Base-by-base conservation (phyloP, 1,139 yeast species). In the Candida sp. region DNA sequence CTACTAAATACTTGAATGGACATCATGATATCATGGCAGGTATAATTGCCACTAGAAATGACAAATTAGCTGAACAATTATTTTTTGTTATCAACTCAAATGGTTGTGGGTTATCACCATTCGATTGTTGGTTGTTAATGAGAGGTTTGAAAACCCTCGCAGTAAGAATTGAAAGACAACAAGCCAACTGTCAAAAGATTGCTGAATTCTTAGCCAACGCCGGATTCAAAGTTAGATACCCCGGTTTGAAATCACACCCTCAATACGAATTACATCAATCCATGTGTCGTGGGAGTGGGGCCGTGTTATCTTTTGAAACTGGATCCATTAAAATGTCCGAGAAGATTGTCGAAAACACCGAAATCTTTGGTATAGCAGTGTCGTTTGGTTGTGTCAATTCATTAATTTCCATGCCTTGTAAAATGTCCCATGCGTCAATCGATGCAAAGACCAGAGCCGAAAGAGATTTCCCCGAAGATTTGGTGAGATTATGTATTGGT, bases 11-110 rank as follows among this genome's bases (percentile, higher is more conserved):
- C 60, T 72, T 90, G 51, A 87, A 89, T 57, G 97, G 97, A 8
- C 97, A 90, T 63, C 97, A 90, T 63, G 97, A 90, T 63, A 81
- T 90, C 56, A 90, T 90, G 97, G 97, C 96, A 15, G 97, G 97
- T 44, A 82, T 87, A 19, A 73, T 90, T 47, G 95, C 96, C 25
- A 82, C 87, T 21, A 76, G 86, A 50, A 73, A 75, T 40, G 64
- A 77, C 27, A 70, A 74, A 46, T 68, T 90, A 45, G 93, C 91
- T 5, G 84, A 87, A 48, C 73, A 79, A 45, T 57, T 90, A 11
- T 87, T 79, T 61, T 86, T 78, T 62, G 87, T 88, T 22, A 84
- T 90, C 57, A 90, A 90, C 64, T 84, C 97, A 32, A 85, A 91
- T 7, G 97, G 97, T 8, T 83, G 93, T 50, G 97, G 97, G 1